Conservation (phyloP, 257 asterid species). For the Salvia hispanica region DNA sequence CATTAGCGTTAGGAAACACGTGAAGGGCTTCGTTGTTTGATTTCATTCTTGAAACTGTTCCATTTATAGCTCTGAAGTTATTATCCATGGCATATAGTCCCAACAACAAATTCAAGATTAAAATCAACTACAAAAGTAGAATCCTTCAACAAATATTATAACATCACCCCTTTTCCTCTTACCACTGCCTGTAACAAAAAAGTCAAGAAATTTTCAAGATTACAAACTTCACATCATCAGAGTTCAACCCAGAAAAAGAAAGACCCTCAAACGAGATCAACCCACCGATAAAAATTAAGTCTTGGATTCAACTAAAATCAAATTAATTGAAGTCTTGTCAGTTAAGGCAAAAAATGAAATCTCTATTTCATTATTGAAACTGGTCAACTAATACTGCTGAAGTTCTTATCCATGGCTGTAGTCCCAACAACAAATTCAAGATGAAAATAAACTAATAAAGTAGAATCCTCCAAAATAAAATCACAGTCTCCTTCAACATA, state of each 20-base stretch:
- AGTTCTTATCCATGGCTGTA: too few relatives aligned
- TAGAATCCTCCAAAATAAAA: too few relatives aligned
- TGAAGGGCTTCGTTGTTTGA: conserved; percentile 33
- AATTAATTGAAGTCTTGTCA: too few relatives aligned
- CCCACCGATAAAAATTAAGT: conserved; percentile 12
- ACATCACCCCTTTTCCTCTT: neutral
- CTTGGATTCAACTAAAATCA: conserved; percentile 20
- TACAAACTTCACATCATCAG: conserved; percentile 24
- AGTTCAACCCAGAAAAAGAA: conserved; percentile 21
- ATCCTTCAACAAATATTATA: conserved; percentile 1
- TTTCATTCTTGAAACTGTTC: conserved; percentile 37
- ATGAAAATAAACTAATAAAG: too few relatives aligned
- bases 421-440: too few relatives aligned
- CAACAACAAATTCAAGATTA: conserved; percentile 1
- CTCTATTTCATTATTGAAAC: too few relatives aligned
- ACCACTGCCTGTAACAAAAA: conserved; percentile 24
- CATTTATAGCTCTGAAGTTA: conserved; percentile 33
- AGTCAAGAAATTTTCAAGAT: conserved; percentile 19
- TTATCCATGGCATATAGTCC: conserved; percentile 47
- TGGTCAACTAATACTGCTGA: too few relatives aligned
- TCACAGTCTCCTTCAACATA: too few relatives aligned
- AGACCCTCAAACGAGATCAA: conserved; percentile 16
- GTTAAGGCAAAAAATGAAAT: neutral
- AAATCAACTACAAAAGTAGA: conserved; percentile 25
- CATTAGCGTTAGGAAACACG: conserved; percentile 32